phyloP scores from a whole-genome alignment of 2,329 filamentous ascomycete species.

The Elsinoe necatrix region DNA sequence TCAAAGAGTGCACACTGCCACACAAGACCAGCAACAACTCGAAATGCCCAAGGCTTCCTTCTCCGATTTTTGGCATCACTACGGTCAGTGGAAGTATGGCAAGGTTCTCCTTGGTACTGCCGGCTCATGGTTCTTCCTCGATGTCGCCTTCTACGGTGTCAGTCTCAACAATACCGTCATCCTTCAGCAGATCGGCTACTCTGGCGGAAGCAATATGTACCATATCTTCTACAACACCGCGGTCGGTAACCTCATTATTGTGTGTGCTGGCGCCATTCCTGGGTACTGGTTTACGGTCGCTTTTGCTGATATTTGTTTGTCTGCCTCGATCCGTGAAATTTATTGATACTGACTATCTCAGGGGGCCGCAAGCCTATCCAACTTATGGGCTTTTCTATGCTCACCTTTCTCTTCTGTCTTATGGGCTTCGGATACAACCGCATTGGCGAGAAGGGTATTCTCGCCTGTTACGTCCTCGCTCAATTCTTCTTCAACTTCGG shows the following conservation, averaged over 20 bases:
- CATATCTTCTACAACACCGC: slow-evolving; percentile 64
- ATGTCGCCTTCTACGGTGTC: slow-evolving; percentile 51
- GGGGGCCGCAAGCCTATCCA: slow-evolving; percentile 68
- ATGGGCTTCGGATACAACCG: slow-evolving; percentile 42
- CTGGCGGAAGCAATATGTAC: slow-evolving; percentile 58
- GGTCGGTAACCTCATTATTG: slow-evolving; percentile 69
- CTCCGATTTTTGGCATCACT: slow-evolving; percentile 63
- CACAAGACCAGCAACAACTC: slow-evolving; percentile 47
- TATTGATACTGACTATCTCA: not conserved
- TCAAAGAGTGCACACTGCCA: slow-evolving; percentile 50
- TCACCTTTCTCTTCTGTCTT: slow-evolving; percentile 43
- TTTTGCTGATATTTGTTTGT: slow-evolving; percentile 55
- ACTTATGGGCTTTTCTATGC: slow-evolving; percentile 44
- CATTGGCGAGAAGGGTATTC: slow-evolving; percentile 35
- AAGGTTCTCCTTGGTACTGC: slow-evolving; percentile 69
- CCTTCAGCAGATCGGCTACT: slow-evolving; percentile 63
- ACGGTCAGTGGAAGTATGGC: slow-evolving; percentile 61
- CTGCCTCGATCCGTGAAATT: too few relatives aligned
- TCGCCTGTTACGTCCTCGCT: slow-evolving; percentile 40
- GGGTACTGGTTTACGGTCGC: slow-evolving; percentile 76
- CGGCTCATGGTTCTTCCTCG: slow-evolving; percentile 76
- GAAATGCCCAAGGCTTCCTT: slow-evolving; percentile 62
- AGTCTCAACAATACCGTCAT: slow-evolving; percentile 70
- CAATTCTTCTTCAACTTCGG: slow-evolving; percentile 49
- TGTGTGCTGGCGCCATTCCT: slow-evolving; percentile 69